Conservation (phyloP, 2,329 filamentous ascomycete genomes). For the Colletotrichum sp. region DNA sequence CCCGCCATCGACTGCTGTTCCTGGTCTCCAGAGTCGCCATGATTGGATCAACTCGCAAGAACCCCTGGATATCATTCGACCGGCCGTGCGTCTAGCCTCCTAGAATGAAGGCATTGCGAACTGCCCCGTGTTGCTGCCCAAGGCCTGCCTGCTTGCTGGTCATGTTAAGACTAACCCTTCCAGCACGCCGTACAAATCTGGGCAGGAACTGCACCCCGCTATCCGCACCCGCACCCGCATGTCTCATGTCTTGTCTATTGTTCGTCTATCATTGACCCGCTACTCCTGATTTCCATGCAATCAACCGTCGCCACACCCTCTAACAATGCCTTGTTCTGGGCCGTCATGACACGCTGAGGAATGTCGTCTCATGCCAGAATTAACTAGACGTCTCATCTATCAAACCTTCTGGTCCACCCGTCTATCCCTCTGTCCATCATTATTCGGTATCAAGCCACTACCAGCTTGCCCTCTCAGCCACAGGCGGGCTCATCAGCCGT, state of each 20-base stretch:
- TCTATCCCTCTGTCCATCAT: not conserved
- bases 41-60: not conserved
- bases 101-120: not conserved
- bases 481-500: conserved; percentile 45
- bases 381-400: not conserved
- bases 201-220: not conserved
- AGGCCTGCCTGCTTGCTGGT: not conserved
- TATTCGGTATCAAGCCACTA: not conserved
- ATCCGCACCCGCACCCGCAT: not conserved
- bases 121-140: not conserved
- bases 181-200: not conserved
- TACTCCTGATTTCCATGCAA: not conserved
- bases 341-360: not conserved
- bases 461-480: conserved; percentile 28
- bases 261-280: not conserved
- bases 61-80: not conserved
- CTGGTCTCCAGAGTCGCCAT: not conserved
- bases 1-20: conserved; percentile 4
- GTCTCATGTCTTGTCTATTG: not conserved
- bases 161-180: not conserved
- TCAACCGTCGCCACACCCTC: not conserved
- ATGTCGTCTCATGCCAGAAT: not conserved
- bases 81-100: not conserved
- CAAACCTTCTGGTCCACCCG: not conserved
- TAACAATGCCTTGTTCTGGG: not conserved